Base-by-base conservation (phyloP, 2,329 filamentous ascomycete species). In the Paecilomyces formosus region DNA sequence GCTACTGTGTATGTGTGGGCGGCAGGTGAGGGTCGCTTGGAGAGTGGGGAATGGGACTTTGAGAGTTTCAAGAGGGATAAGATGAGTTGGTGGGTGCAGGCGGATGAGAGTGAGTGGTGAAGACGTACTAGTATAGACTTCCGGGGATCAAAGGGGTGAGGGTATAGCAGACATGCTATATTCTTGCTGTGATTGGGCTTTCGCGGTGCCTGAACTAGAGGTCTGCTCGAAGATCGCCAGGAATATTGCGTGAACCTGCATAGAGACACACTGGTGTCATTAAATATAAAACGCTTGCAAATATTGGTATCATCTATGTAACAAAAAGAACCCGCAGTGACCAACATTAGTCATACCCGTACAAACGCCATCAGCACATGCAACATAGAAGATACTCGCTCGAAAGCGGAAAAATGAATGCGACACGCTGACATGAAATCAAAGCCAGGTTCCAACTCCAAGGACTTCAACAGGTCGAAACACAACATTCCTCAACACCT, bases 41-140 rank as follows among this genome's bases (percentile, higher is more conserved):
- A 96, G 72, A 78, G 83, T 31, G 74, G 78, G 22, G 92, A 96
- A 72, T 97, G 93, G 93, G 90, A 96, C 71, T 94, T 92, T 76
- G 85, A 87, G 54, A 85, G 89, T 62, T 97, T 97, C 70, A 85
- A 88, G 61, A 79, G 81, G 66, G 87, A 94, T 61, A 96, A 92
- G 78, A 78, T 88, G 81, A 68, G 72, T 54, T 76, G 77, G 64
- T 88, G 85, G 85, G 77, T 81, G 60, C 81, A 78, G 12, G 72
- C 67, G 0, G 71, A 71, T 31, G 77, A 79, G 61, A 75, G 72
- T 18, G 77, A 81, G 58, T 77, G 77, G 62, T 61, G 30, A 35
- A 3, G 12, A 35, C 4, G 13, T 8, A 26, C 24, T 26, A 26
- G 24, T 1, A 26, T 3, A 26, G 24, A 26, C 6, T 26, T 26